phyloP scores from a whole-genome alignment of 257 asterid genomes.

The Petrea volubilis region DNA sequence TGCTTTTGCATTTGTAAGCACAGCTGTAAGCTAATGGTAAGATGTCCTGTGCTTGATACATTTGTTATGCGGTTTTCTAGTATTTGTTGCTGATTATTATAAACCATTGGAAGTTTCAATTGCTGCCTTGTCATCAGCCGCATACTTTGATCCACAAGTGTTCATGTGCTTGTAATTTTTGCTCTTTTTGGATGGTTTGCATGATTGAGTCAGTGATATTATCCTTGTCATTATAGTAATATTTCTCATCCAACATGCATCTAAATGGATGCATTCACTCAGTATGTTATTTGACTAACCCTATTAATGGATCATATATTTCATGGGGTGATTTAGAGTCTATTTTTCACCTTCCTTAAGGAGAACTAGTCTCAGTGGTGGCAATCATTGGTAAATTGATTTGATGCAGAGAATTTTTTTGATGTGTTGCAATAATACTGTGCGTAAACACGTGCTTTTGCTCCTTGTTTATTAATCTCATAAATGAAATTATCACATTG shows the following conservation, averaged over 20 bases:
- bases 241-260: not conserved
- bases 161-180: not conserved
- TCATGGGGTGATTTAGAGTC: not conserved
- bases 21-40: slow-evolving; percentile 2
- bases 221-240: not conserved
- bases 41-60: slow-evolving; percentile 11
- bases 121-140: not conserved
- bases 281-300: not conserved
- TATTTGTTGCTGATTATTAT: not conserved
- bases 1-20: slow-evolving; percentile 5
- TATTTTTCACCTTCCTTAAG: slow-evolving; percentile 4
- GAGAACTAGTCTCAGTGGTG: not conserved
- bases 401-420: not conserved
- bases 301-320: not conserved
- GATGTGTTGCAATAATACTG: not conserved
- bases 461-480: slow-evolving; percentile 9
- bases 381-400: slow-evolving; percentile 10
- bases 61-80: not conserved
- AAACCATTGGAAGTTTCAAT: not conserved
- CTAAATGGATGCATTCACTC: not conserved
- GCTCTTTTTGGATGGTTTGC: slow-evolving; percentile 3
- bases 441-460: slow-evolving; percentile 1
- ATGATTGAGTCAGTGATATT: not conserved
- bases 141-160: not conserved
- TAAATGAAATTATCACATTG: slow-evolving; percentile 1